Conservation (phyloP, 2,329 filamentous ascomycete species). For the Monosporascus sp. region DNA sequence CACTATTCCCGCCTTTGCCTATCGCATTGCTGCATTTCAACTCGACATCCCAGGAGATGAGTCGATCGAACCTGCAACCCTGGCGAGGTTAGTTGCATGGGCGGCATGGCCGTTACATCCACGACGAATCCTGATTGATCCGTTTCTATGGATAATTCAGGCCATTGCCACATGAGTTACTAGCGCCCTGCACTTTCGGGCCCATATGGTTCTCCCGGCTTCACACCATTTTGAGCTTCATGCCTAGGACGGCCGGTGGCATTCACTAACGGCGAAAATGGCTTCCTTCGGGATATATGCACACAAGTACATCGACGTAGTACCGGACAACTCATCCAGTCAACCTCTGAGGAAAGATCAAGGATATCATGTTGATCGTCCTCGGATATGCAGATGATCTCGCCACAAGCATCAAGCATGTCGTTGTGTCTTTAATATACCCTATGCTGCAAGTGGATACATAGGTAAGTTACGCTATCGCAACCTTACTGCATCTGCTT, state of each 20-base stretch:
- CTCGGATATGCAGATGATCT: too few species aligned
- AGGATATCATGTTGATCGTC: too few species aligned
- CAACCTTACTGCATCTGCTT: background rate
- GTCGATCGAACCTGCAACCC: conserved; percentile 12
- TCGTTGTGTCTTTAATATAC: too few species aligned
- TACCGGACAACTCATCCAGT: background rate
- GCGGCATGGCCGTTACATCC: conserved; percentile 7
- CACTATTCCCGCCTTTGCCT: conserved; percentile 14
- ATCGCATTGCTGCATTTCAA: conserved; percentile 18
- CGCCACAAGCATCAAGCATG: too few species aligned
- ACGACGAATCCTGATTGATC: conserved; percentile 1
- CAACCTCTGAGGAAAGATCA: background rate
- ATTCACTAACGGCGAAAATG: background rate
- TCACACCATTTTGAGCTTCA: background rate
- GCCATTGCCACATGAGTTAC: background rate
- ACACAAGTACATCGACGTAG: background rate
- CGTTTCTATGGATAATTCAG: background rate
- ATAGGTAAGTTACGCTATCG: too few species aligned
- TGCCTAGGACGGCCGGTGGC: background rate
- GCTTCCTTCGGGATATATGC: background rate
- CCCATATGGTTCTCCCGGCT: background rate
- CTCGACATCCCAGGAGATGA: conserved; percentile 16
- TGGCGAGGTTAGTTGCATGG: conserved; percentile 3
- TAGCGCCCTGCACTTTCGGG: background rate
- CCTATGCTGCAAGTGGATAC: too few species aligned